Evolutionary conservation across 2,329 filamentous ascomycete genomes (phyloP).

Genomic region (Cadophora sp.): DNA sequence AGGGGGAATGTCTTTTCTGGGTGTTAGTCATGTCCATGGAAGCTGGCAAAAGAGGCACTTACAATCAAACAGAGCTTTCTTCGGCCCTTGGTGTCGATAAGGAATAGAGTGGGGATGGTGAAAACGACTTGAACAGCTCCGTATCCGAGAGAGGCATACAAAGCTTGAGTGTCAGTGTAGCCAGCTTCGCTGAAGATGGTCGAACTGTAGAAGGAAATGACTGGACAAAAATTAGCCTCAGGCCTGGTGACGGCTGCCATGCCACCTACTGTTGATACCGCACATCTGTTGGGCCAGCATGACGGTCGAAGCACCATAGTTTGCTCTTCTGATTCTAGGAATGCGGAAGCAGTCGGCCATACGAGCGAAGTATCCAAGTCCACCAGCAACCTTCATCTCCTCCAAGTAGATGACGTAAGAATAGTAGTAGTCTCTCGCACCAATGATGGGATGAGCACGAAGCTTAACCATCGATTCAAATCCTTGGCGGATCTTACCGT

Average conservation of each 20-base stretch:
- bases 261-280: conserved; percentile 60
- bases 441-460: conserved; percentile 66
- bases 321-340: conserved; percentile 56
- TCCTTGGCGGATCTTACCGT: conserved; percentile 51
- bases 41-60: conserved; percentile 54
- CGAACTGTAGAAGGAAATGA: conserved; percentile 77
- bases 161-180: conserved; percentile 58
- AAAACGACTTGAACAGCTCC: conserved; percentile 68
- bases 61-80: conserved; percentile 55
- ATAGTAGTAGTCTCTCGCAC: conserved; percentile 67
- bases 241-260: conserved; percentile 50
- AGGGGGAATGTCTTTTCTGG: conserved; percentile 60
- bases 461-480: conserved; percentile 65
- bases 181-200: conserved; percentile 65
- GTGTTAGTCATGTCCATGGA: conserved; percentile 55
- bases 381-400: conserved; percentile 56
- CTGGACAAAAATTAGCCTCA: conserved; percentile 52
- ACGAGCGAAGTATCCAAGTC: conserved; percentile 49
- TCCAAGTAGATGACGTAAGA: conserved; percentile 69
- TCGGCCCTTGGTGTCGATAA: conserved; percentile 70
- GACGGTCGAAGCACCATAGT: conserved; percentile 62
- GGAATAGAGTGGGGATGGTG: conserved; percentile 62
- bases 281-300: conserved; percentile 62
- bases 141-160: conserved; percentile 68
- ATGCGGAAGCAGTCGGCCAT: conserved; percentile 54